Evolutionary conservation across 2,329 filamentous ascomycete species (phyloP), one percentile per base, ranked within the genome.

Genomic region (Aspergillus chevalieri): DNA sequence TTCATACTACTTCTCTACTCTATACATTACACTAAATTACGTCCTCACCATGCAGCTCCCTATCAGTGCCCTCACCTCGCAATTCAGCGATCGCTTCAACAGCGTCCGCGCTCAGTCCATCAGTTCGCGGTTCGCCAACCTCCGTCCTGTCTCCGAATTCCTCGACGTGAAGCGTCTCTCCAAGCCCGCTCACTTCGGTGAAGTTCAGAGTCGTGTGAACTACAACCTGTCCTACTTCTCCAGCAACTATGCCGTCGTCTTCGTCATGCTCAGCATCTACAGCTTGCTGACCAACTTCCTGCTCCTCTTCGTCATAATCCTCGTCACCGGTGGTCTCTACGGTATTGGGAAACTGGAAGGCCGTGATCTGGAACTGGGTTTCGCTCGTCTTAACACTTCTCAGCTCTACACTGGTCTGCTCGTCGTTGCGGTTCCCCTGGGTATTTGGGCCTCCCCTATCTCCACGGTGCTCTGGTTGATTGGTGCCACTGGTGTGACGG

Each of bases 221-320:
- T 96, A 96, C 84, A 98, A 98, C 74, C 76, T 98, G 58, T 84
- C 87, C 70, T 87, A 97, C 78, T 98, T 95, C 79, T 94, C 90
- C 55, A 96, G 89, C 85, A 98, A 98, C 78, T 98, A 98, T 81
- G 86, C 87, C 60, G 86, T 87, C 56, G 82, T 97, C 62, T 95
- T 97, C 69, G 78, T 87, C 63, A 94, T 98, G 85, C 85, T 98
- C 66, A 89, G 87, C 78, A 86, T 98, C 74, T 98, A 98, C 79
- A 88, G 88, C 65, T 76, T 98, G 64, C 80, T 98, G 65, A 93
- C 89, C 62, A 97, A 96, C 75, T 78, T 83, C 65, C 74, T 84
- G 43, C 80, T 98, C 47, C 83, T 96, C 53, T 96, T 97, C 69
- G 90, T 94, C 73, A 95, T 98, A 68, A 73, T 94, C 65, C 80